Evolutionary conservation across 2,329 filamentous ascomycete species (phyloP).

Genomic region (Colletotrichum sp.): DNA sequence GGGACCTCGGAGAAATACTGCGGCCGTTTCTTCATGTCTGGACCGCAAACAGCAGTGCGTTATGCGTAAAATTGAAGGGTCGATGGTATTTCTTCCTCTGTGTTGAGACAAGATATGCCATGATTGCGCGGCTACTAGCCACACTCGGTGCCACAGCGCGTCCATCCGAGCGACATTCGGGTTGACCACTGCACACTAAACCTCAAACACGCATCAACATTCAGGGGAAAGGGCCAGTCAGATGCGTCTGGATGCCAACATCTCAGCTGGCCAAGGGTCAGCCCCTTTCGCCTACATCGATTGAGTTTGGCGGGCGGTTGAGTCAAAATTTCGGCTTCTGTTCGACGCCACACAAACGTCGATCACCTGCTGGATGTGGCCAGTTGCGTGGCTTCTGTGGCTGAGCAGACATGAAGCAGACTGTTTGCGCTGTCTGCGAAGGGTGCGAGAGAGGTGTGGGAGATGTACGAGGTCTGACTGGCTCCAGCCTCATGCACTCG

Average conservation of each 20-base stretch:
- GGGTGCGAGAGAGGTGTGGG: background rate
- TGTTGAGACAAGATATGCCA: background rate
- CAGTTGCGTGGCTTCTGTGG: constrained; percentile 8
- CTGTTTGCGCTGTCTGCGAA: background rate
- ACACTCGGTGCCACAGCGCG: constrained; percentile 10
- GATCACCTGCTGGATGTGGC: constrained; percentile 8
- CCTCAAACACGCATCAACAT: background rate
- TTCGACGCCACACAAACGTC: background rate
- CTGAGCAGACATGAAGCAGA: background rate
- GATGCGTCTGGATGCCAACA: background rate
- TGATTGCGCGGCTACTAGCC: constrained; percentile 11
- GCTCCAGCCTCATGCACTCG: constrained; percentile 14
- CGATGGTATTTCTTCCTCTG: background rate
- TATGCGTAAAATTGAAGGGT: constrained; percentile 5
- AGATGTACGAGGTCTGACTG: background rate
- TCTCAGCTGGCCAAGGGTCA: constrained; percentile 15
- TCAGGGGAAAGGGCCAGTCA: constrained; percentile 10
- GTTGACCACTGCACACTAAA: background rate
- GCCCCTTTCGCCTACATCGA: background rate
- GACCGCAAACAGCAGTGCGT: background rate
- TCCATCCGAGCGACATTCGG: background rate
- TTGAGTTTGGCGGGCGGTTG: background rate
- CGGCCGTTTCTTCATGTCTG: background rate
- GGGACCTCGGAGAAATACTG: background rate
- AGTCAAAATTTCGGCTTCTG: background rate